Evolutionary conservation across 306 rosid genomes (phyloP), one percentile per base, ranked within the genome.

Genomic region (Boehmeria nivea): DNA sequence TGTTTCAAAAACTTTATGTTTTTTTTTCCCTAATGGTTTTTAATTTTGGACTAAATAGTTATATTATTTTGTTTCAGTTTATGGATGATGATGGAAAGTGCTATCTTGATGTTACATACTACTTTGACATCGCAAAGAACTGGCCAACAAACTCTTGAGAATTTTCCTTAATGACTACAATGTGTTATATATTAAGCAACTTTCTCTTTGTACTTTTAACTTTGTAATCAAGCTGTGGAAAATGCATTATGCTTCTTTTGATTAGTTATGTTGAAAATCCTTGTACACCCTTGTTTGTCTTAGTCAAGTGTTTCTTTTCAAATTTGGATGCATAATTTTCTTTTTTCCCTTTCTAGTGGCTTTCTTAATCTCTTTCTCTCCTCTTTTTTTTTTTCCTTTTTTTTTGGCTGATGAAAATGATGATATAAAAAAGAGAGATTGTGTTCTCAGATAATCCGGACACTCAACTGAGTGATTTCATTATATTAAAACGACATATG

Each of bases 61-160:
- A 1, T 11, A n/a, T 10, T 18, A 11, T 19, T 54, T 36, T 43
- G 52, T 61, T 51, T 19, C 81, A 89, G 97, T 89, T 85, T 71
- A 76, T 83, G 70, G 97, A 89, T 77, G 97, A 89, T 65, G 97
- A 89, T 81, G 75, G 83, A 39, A 85, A 83, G 69, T 85, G 95
- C 82, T 79, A 81, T 66, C 70, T 89, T 87, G 95, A 89, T 53
- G 64, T 70, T 7, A 77, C 68, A 48, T 89, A 89, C 80, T 59
- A 72, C 74, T 89, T 89, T 63, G 97, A 89, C 52, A 89, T 89
- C 65, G 89, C 71, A 72, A 89, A 83, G 87, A 79, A 72, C 34
- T 89, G 95, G 97, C 73, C 93, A 58, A 56, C 66, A 55, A 36
- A 73, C 23, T 60, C 59, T 22, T 85, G 64, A 82, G 57, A 40